Base-by-base conservation (phyloP, 139 green algal genomes). In the Spirogloea muscicola region DNA sequence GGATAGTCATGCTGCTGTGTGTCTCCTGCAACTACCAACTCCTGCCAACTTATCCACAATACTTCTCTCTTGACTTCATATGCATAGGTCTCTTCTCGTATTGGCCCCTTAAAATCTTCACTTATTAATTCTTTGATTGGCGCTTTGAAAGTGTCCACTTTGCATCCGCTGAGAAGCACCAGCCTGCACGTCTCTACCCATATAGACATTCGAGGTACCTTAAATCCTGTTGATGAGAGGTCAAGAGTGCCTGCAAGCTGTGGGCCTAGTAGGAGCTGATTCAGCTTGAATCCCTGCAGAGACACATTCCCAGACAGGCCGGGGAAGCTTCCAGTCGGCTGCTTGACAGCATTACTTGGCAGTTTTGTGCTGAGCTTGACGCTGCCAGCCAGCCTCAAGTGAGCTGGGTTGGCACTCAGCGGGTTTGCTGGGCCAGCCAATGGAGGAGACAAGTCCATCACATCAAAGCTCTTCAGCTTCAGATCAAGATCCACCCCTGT, bases 391-490 rank as follows among this genome's bases (percentile, higher is more conserved):
- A 80, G 33, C 48, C 67, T 77, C 21, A 71, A 34, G 31, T 62
- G 72, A 4, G n/a, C n/a, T n/a, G n/a, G n/a, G n/a, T n/a, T n/a
- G n/a, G n/a, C n/a, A n/a, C n/a, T n/a, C n/a, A n/a, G n/a, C n/a
- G n/a, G n/a, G n/a, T n/a, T n/a, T n/a, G n/a, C n/a, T n/a, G n/a
- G n/a, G n/a, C n/a, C n/a, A n/a, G n/a, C n/a, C n/a, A n/a, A n/a
- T n/a, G 33, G 62, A 71, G 3, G 66, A 68, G 7, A 86, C 46
- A 13, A 94, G 72, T 0, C 85, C 73, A 92, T 55, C 16, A 93
- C 55, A 68, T 95, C 90, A 61, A 92, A 68, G 3, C 84, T 84
- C 38, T 81, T 72, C 41, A 93, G 57, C 16, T 33, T 51, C 36
- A 83, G 21, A 29, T 88, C 81, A 1, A 76, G 38, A 18, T 89